Percentiles rank a stretch among this genome's conserved stretches.
Evolutionary conservation across 495 filamentous ascomycete genomes (phyloP).

Genomic region (Haplographium delicatum): DNA sequence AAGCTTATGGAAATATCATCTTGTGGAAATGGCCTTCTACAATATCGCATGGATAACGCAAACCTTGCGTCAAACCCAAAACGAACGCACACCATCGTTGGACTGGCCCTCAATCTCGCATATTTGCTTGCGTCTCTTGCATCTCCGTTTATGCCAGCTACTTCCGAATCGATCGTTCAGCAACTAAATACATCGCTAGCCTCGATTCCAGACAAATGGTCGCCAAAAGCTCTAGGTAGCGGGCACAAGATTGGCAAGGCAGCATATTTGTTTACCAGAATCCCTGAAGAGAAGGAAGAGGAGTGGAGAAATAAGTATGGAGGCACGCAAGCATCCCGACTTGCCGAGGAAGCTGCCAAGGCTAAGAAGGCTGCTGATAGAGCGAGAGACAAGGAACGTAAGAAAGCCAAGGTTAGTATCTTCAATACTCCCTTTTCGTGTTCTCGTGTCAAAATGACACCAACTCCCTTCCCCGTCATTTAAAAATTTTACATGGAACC

Average conservation of each 20-base stretch:
- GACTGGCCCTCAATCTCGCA: slow-evolving; percentile 74
- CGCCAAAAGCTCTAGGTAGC: slow-evolving; percentile 52
- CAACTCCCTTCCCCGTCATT: too few relatives aligned
- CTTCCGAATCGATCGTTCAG: slow-evolving; percentile 64
- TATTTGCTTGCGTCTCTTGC: slow-evolving; percentile 72
- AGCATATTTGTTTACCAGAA: slow-evolving; percentile 75
- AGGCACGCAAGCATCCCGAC: slow-evolving; percentile 54
- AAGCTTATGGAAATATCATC: slow-evolving; percentile 66
- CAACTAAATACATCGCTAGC: slow-evolving; percentile 64
- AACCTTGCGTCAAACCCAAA: slow-evolving; percentile 68
- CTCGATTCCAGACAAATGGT: slow-evolving; percentile 69
- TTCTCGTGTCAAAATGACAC: too few relatives aligned
- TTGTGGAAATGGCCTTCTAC: slow-evolving; percentile 73
- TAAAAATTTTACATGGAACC: too few relatives aligned
- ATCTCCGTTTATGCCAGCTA: slow-evolving; percentile 80
- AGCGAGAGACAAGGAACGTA: slow-evolving; percentile 40
- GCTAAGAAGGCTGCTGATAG: slow-evolving; percentile 56
- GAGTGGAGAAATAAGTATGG: slow-evolving; percentile 82
- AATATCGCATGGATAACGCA: slow-evolving; percentile 76
- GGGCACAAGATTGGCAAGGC: slow-evolving; percentile 82
- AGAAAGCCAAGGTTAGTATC: slow-evolving; percentile 37
- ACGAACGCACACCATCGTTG: slow-evolving; percentile 68
- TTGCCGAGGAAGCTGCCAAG: slow-evolving; percentile 58
- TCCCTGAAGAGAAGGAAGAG: slow-evolving; percentile 74
- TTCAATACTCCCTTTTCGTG: too few relatives aligned